Evolutionary conservation across 768 basidiomycete genomes (phyloP), one percentile per base, ranked within the genome.

Genomic region (Leucocoprinus leucothites): DNA sequence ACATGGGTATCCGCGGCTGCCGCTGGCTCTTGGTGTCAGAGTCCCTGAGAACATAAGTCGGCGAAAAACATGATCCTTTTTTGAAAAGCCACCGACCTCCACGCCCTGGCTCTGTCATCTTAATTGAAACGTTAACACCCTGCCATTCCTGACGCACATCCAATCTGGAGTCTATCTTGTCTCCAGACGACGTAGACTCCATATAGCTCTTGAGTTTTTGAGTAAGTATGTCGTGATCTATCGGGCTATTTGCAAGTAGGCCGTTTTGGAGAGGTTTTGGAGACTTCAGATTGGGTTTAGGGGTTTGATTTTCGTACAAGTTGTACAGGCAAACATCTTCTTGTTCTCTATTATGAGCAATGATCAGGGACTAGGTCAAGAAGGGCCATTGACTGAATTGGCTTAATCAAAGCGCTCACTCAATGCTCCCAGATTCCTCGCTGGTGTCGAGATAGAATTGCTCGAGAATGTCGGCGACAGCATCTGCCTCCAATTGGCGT

Each of bases 311-410:
- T 47, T 63, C 59, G 45, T 71, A 70, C 8, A 69, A 51, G 48
- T 67, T 67, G 34, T 70, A 70, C 13, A 71, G 45, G 47, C 65
- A 57, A 38, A 58, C 60, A 38, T 68, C 68, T 43, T 66, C 67
- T 42, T 64, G 67, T 26, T 67, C 68, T n/a, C 62, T 65, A n/a
- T 47, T 11, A 58, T 44, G 35, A 11, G 11, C 6, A 31, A 5
- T 45, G 24, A 9, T 19, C 21, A 26, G 14, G 26, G 9, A 52
- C 22, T 48, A 38, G 22, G 25, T 50, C 43, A 25, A 31, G 31
- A 31, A 31, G 31, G 31, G 6, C 31, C 52, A 36, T 16, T n/a
- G 42, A 18, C 21, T 13, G 14, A 13, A 13, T 19, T 41, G 11
- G 14, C 40, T 21, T 35, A 24, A 54, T 58, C 59, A 43, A 62